These are phyloP conservation scores for Penicillium sp. DNA, from an alignment of 2,329 filamentous ascomycete species.

Conservation along the genomic window DNA sequence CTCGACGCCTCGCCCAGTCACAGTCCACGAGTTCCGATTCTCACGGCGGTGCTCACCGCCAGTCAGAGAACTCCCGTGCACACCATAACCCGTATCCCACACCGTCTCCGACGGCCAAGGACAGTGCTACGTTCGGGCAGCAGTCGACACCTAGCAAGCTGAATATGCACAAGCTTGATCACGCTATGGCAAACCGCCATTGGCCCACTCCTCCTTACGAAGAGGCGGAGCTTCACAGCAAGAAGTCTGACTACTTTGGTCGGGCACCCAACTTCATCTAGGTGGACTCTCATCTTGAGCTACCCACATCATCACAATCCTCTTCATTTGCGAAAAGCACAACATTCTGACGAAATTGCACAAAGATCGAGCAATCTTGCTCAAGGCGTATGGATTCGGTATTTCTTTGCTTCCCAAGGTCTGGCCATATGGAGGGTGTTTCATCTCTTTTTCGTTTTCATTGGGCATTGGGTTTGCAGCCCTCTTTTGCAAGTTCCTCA, in stretches of 20 bases:
- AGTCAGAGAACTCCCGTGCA: slow-evolving; percentile 28
- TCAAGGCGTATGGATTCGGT: slow-evolving; percentile 33
- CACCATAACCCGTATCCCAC: slow-evolving; percentile 59
- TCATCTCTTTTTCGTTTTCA: slow-evolving; percentile 13
- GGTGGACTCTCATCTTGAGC: slow-evolving; percentile 17
- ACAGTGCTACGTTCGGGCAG: slow-evolving; percentile 70
- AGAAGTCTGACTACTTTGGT: slow-evolving; percentile 76
- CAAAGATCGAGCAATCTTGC: slow-evolving; percentile 19
- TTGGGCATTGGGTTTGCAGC: slow-evolving; percentile 22
- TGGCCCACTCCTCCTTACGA: slow-evolving; percentile 97
- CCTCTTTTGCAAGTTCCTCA: slow-evolving; percentile 22
- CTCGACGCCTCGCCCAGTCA: slow-evolving; percentile 62
- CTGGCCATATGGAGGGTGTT: slow-evolving; percentile 20
- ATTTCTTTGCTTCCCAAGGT: slow-evolving; percentile 20
- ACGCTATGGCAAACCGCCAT: slow-evolving; percentile 58
- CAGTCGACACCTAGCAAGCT: slow-evolving; percentile 53
- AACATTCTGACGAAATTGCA: slow-evolving; percentile 26
- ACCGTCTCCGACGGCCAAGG: slow-evolving; percentile 76
- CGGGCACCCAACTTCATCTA: slow-evolving; percentile 51
- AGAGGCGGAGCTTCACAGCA: slow-evolving; percentile 84
- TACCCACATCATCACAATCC: slow-evolving; percentile 11
- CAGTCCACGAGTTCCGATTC: slow-evolving; percentile 44
- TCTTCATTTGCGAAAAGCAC: slow-evolving; percentile 13
- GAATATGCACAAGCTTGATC: slow-evolving; percentile 57
- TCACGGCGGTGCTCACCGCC: slow-evolving; percentile 51